Base-by-base conservation (phyloP, 192 early-diverging fungal genomes). In the Backusella liffmaniae region DNA sequence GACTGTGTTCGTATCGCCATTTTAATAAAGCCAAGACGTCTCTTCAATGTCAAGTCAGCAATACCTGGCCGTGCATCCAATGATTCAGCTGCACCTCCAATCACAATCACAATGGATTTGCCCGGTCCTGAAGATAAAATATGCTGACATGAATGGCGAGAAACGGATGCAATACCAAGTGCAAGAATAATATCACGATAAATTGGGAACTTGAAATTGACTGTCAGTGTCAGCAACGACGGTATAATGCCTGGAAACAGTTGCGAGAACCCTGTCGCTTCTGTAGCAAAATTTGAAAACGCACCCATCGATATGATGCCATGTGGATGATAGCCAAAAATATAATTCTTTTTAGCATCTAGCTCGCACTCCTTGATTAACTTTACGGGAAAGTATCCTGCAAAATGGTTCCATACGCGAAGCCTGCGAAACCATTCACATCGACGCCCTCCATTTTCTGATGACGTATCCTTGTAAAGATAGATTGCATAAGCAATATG, bases 11-110 rank as follows among this genome's bases (percentile, higher is more conserved):
- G 82, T 13, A 98, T 85, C n/a, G 98, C 98, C 67, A 97, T 82
- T 67, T 93, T 92, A 68, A 99, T 88, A 80, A 99, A 99, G 0
- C 97, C 97, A 8, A 92, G 79, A 16, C 96, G 89, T 72, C 89
- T 92, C 75, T 91, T 88, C 76, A 97, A 78, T 0, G 91, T 88
- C 56, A 97, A 80, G 76, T 96, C 90, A 10, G 88, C 78, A 0
- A 84, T 83, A 10, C 87, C 86, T 2, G 37, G 37, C 8, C 37
- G 37, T 39, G 37, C 37, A 39, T 84, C 83, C 59, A 94, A 87
- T 39, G 92, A 86, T 81, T 99, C 97, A 21, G 89, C 84, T 1
- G 96, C 96, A 5, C 97, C 97, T 21, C 97, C 97, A 5, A 98
- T 90, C 2, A 96, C 97, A 42, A 98, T 90, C 51, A 94, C 89